phyloP scores from a whole-genome alignment of 2,329 filamentous ascomycete genomes.

The Colletotrichum caudatum region DNA sequence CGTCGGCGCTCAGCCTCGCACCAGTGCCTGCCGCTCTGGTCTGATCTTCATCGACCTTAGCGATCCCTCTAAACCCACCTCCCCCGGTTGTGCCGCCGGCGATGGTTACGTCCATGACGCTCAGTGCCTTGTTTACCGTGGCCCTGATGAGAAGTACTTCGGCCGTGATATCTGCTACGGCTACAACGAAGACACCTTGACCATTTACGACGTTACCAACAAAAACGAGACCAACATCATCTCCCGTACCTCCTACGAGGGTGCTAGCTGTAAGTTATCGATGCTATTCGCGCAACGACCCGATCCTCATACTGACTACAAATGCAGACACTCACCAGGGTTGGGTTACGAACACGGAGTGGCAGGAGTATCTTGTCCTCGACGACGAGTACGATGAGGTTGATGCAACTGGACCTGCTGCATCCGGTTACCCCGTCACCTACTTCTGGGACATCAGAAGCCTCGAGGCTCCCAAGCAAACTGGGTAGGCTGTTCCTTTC shows the following conservation, averaged over 20 bases:
- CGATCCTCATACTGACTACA: constrained; percentile 45
- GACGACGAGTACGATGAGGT: constrained; percentile 60
- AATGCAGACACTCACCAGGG: constrained; percentile 68
- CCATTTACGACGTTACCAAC: constrained; percentile 64
- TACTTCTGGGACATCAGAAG: constrained; percentile 61
- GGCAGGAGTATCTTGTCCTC: constrained; percentile 55
- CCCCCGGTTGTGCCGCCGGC: constrained; percentile 58
- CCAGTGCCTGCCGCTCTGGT: constrained; percentile 57
- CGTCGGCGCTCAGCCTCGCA: constrained; percentile 53
- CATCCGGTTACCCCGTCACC: constrained; percentile 57
- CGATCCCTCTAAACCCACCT: constrained; percentile 62
- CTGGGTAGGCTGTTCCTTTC: constrained; percentile 46
- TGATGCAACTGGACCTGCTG: constrained; percentile 49
- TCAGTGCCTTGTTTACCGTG: constrained; percentile 64
- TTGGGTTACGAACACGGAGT: constrained; percentile 59
- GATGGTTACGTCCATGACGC: constrained; percentile 64
- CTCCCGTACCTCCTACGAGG: constrained; percentile 65
- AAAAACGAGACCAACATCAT: constrained; percentile 60
- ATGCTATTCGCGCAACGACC: not conserved
- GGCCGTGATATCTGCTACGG: constrained; percentile 65
- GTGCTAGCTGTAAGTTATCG: constrained; percentile 49
- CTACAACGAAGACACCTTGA: constrained; percentile 63
- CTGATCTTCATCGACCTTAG: constrained; percentile 67
- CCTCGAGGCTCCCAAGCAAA: constrained; percentile 56
- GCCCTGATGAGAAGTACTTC: constrained; percentile 58